Base-by-base conservation (phyloP, 352 stramenopile genomes). In the Pythium pyrilobum region DNA sequence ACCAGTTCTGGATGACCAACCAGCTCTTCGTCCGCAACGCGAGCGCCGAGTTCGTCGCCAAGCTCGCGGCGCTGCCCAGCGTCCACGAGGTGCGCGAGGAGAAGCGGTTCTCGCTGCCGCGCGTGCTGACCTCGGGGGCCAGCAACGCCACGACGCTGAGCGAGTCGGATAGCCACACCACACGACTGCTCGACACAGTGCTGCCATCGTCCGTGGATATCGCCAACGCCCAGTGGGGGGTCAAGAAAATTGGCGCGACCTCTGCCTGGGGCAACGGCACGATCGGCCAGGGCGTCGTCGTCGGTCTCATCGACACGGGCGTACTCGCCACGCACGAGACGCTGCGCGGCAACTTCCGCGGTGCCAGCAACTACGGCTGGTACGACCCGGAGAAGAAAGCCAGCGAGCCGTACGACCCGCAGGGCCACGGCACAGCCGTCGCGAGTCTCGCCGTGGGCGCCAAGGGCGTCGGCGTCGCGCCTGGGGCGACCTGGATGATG, bases 1-100 rank as follows among this genome's bases (percentile, higher is more conserved):
- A 56, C 37, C 49, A 27, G 27, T 62, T 66, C 48, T 71, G 63
- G 63, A 54, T 71, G 18, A 43, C 29, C 29, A 67, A 67, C 55
- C 48, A 63, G 41, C 34, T 64, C 12, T 64, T 51, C 50, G 59
- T 71, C 25, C 27, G 62, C 23, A 43, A 45, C 23, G 58, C 54
- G 13, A 46, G 58, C 15, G n/a, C 40, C 32, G 39, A 32, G 5
- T n/a, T 67, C 8, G n/a, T 71, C 15, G 37, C 23, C 16, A 43
- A 43, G 18, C 37, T 43, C 37, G 9, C 37, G 18, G 18, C 37
- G 5, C 16, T 43, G 13, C 18, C 37, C 13, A 25, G 16, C 16
- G 20, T 43, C 20, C 16, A 8, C 4, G 13, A 21, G 37, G 25
- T 43, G 16, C 37, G 9, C 37, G 37, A 43, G 12, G 37, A 43